Evolutionary conservation across 2,329 filamentous ascomycete species (phyloP), one percentile per base, ranked within the genome.

Genomic region (Aspergillus costaricaensis): DNA sequence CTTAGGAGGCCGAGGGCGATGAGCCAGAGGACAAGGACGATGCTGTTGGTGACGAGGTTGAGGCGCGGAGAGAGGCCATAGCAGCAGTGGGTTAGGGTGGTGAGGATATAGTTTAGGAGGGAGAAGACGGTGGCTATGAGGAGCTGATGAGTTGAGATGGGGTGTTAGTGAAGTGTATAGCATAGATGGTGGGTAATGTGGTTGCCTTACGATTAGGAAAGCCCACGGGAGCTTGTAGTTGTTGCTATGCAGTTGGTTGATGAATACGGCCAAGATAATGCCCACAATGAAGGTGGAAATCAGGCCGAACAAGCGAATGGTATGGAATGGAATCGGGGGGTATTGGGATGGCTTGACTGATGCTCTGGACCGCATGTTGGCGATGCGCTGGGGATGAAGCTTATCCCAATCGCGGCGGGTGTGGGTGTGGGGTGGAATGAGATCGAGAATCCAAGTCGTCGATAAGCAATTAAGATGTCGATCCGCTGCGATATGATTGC

Each of bases 171-270:
- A 41, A 55, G 36, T 38, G 23, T 7, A 36, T 36, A 36, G 15
- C 32, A 36, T 49, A n/a, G 15, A 44, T 32, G 55, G 49, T 38
- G 30, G 47, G 23, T 23, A 25, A 49, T 41, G 14, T 32, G 32
- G 10, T 12, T 57, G 39, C 66, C 80, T 63, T 78, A 87, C 85
- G 62, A 86, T 73, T 17, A 87, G 77, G 68, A 87, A 87, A 2
- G 84, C 85, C 81, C 83, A 87, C 0, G 85, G 85, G 3, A 85
- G 74, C 49, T 77, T 78, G 72, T 81, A 85, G 52, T 80, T 72
- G 62, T 83, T 82, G 48, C 77, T 75, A 19, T 77, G 77, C 21
- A 87, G 77, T 64, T 85, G 81, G 64, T 77, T 81, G 63, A 84
- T 79, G 72, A 87, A 87, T 64, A 82, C 84, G 59, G 76, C 75